A percentile compares a stretch with the other conserved stretches of the same genome.
Conservation (phyloP, 202 grass and related monocot genomes). For the Digitaria exilis region DNA sequence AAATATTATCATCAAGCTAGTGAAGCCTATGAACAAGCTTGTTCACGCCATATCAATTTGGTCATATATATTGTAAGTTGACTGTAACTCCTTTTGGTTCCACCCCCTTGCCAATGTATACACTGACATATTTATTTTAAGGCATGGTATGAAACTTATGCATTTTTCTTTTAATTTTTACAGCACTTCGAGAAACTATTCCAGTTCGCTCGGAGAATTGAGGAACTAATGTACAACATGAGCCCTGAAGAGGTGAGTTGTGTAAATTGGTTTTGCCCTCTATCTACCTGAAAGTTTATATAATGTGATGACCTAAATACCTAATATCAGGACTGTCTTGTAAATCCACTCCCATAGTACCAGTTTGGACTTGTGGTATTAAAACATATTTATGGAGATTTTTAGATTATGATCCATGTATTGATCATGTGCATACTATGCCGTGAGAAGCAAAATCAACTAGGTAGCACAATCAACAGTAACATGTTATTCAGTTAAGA, state of each 20-base stretch:
- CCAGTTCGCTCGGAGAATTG: slow-evolving; percentile 80
- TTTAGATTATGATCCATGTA: background rate
- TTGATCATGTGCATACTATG: background rate
- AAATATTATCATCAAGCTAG: slow-evolving; percentile 99
- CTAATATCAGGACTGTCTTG: background rate
- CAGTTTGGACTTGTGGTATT: background rate
- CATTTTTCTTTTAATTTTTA: slow-evolving; percentile 36
- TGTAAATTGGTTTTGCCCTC: background rate
- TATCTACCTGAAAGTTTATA: slow-evolving; percentile 15
- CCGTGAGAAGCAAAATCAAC: background rate
- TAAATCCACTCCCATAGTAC: background rate
- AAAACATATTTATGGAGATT: background rate
- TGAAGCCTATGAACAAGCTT: slow-evolving; percentile 96
- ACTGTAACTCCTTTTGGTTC: slow-evolving; percentile 2
- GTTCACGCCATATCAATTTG: slow-evolving; percentile 89
- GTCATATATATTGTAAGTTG: slow-evolving; percentile 97
- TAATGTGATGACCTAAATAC: background rate
- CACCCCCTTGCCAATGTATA: slow-evolving; percentile 12
- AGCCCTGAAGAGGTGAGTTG: slow-evolving; percentile 70
- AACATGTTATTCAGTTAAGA: background rate
- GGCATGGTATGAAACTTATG: background rate
- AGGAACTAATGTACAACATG: slow-evolving; percentile 86
- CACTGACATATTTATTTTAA: slow-evolving; percentile 6
- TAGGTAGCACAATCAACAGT: background rate
- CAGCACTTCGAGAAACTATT: slow-evolving; percentile 95